Base-by-base conservation (phyloP, 768 basidiomycete species). In the Trametes punicea region DNA sequence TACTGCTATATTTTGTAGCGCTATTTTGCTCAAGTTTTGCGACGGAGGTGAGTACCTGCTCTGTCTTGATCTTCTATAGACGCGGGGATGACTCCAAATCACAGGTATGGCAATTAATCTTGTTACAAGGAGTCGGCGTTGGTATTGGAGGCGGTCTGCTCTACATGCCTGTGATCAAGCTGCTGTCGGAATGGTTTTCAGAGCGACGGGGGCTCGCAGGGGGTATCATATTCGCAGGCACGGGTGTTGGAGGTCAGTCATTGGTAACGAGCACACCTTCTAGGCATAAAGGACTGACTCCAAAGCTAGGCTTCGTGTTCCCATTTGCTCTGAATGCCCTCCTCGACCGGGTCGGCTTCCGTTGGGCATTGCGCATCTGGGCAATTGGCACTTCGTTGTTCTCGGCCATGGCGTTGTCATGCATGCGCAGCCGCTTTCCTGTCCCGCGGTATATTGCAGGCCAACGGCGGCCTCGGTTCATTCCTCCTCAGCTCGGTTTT, bases 111-210 rank as follows among this genome's bases (percentile, higher is more conserved):
- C 51, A 63, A 18, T 44, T 64, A 13, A 61, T 63, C 49, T 20
- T 58, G 1, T 33, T 64, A 36, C 65, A 66, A 46, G 63, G 63
- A 3, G 57, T 62, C 2, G 52, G 55, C 2, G 54, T 57, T 10
- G 57, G 62, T 1, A 31, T 64, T 25, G 51, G 56, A 9, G 64
- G 62, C n/a, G 65, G 62, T 0, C 20, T 62, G n/a, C 20, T 57
- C 9, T 62, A 59, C 51, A 47, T 55, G 41, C 58, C 58, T 16
- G 51, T 56, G 3, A 47, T 62, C 20, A 47, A 45, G 30, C 33
- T 62, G 3, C 48, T 64, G 2, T 48, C 61, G 6, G 53, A 64
- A 41, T 62, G 63, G 65, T 66, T 64, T 47, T 50, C 59, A 4
- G 40, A 48, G 25, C 56, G 62, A 20, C 56, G 59, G 26, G 62